Evolutionary conservation across 2,329 filamentous ascomycete genomes (phyloP).

Genomic region (Harringtonia aguacate): DNA sequence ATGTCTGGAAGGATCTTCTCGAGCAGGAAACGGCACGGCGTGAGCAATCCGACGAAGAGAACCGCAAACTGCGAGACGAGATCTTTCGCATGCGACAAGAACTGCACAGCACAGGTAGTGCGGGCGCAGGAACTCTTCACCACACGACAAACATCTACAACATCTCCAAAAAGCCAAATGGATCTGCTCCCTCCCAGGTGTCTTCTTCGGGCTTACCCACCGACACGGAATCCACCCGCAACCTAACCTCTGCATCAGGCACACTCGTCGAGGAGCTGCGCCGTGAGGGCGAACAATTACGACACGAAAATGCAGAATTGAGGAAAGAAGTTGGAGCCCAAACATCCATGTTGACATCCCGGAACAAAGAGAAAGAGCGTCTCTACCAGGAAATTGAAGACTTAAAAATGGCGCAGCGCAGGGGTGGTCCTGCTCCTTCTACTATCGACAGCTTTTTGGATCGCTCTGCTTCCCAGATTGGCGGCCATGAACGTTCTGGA

Average conservation of each 20-base stretch:
- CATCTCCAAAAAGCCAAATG: slow-evolving; percentile 44
- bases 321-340: slow-evolving; percentile 89
- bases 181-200: slow-evolving; percentile 23
- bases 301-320: slow-evolving; percentile 86
- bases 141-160: slow-evolving; percentile 59
- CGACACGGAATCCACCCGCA: slow-evolving; percentile 35
- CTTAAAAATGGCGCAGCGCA: slow-evolving; percentile 76
- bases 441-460: slow-evolving; percentile 87
- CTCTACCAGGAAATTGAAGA: slow-evolving; percentile 97
- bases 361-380: slow-evolving; percentile 89
- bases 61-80: slow-evolving; percentile 73
- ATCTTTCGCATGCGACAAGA: slow-evolving; percentile 62
- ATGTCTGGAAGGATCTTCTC: slow-evolving; percentile 91
- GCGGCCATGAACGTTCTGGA: slow-evolving; percentile 55
- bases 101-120: slow-evolving; percentile 22
- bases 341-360: slow-evolving; percentile 92
- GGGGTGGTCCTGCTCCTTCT: slow-evolving; percentile 44
- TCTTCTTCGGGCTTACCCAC: background rate
- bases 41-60: slow-evolving; percentile 86
- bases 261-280: slow-evolving; percentile 69
- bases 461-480: slow-evolving; percentile 79
- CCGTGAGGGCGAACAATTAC: slow-evolving; percentile 60
- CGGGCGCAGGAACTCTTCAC: slow-evolving; percentile 25
- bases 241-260: slow-evolving; percentile 43
- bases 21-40: slow-evolving; percentile 83